Percentiles rank a stretch among this genome's conserved stretches.
Evolutionary conservation across 805 yeast genomes (phyloP).

Genomic region (Ogataea polymorpha): DNA sequence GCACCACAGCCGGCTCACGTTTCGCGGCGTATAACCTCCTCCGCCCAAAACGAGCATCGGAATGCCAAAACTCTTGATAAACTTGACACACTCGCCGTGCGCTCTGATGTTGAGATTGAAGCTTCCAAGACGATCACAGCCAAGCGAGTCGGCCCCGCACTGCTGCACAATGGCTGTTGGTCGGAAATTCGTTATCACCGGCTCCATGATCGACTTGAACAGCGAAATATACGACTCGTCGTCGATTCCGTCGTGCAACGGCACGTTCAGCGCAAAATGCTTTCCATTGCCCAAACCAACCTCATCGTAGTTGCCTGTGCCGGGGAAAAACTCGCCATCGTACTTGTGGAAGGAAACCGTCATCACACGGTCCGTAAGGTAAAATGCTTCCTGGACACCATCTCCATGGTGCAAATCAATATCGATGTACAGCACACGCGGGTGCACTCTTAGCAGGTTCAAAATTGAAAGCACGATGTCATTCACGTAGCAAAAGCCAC

Average conservation of each 20-base stretch:
- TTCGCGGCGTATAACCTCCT: slow-evolving; percentile 96
- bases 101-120: slow-evolving; percentile 89
- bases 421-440: slow-evolving; percentile 89
- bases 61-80: slow-evolving; percentile 80
- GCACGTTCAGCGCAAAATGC: slow-evolving; percentile 85
- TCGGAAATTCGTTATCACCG: slow-evolving; percentile 85
- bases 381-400: slow-evolving; percentile 97
- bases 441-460: slow-evolving; percentile 81
- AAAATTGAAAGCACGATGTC: slow-evolving; percentile 89
- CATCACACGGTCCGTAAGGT: slow-evolving; percentile 93
- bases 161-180: slow-evolving; percentile 94
- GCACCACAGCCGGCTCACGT: slow-evolving; percentile 93
- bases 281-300: slow-evolving; percentile 86
- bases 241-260: slow-evolving; percentile 92
- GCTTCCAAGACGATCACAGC: slow-evolving; percentile 91
- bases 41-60: slow-evolving; percentile 95
- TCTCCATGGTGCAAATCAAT: slow-evolving; percentile 97
- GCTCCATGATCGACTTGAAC: slow-evolving; percentile 83
- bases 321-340: slow-evolving; percentile 94
- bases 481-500: slow-evolving; percentile 93
- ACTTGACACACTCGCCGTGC: slow-evolving; percentile 93
- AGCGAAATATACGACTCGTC: slow-evolving; percentile 77
- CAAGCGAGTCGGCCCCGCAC: slow-evolving; percentile 95
- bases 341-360: slow-evolving; percentile 94
- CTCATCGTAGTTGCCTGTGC: slow-evolving; percentile 91